phyloP scores from a whole-genome alignment of 306 rosid genomes.

The Herpetospermum pedunculosum region DNA sequence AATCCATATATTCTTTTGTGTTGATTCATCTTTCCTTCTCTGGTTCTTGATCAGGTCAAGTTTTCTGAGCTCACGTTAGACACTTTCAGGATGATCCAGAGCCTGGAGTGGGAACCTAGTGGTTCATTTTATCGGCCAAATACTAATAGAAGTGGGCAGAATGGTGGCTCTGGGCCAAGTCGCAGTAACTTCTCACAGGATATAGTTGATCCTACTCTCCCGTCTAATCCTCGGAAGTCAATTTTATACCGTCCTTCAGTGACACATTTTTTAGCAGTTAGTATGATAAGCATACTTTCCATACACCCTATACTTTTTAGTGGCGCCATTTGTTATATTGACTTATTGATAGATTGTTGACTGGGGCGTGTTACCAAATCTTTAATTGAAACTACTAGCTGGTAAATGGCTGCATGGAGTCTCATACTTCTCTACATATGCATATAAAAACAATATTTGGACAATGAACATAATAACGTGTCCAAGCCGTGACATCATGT shows the following conservation, averaged over 20 bases:
- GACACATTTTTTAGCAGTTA: conserved; percentile 85
- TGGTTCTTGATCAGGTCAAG: conserved; percentile 51
- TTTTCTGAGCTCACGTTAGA: conserved; percentile 84
- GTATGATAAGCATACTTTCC: conserved; percentile 20
- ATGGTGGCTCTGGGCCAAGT: conserved; percentile 46
- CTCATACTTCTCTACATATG: not conserved
- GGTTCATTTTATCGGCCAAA: conserved; percentile 71
- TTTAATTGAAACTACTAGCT: not conserved
- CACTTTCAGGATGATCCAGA: conserved; percentile 95
- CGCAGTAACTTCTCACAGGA: conserved; percentile 65
- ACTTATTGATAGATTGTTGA: not conserved
- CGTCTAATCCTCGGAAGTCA: conserved; percentile 81
- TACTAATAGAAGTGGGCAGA: conserved; percentile 44
- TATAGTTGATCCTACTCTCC: conserved; percentile 84
- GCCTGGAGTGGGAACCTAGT: conserved; percentile 97
- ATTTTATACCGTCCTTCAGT: conserved; percentile 70
- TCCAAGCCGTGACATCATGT: not conserved
- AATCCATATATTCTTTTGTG: not conserved
- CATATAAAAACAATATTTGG: not conserved
- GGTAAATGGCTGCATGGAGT: not conserved
- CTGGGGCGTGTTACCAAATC: not conserved
- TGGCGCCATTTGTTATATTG: not conserved
- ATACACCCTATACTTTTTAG: not conserved
- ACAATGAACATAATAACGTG: not conserved
- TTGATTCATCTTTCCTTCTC: conserved; percentile 12